phyloP scores from a whole-genome alignment of 176 grass and related monocot genomes.

The Eragrostis nindensis region DNA sequence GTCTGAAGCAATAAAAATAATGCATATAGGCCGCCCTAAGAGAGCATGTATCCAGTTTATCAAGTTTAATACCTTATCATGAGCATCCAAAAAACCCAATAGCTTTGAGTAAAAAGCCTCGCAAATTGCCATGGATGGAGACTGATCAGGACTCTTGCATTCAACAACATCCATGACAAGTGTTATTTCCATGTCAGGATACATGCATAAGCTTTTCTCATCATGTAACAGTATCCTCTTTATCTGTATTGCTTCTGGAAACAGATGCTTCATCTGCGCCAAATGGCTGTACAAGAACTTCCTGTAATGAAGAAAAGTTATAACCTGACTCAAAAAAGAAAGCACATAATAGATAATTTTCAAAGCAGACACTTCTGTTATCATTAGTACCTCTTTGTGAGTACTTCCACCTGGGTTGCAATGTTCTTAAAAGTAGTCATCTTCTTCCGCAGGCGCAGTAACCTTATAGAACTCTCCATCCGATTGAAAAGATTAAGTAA shows the following conservation, averaged over 20 bases:
- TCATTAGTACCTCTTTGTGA: conserved; percentile 76
- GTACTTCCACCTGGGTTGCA: conserved; percentile 76
- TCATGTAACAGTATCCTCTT: conserved; percentile 81
- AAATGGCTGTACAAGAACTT: conserved; percentile 70
- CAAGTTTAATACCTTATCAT: conserved; percentile 72
- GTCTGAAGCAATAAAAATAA: conserved; percentile 3
- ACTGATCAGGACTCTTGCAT: conserved; percentile 47
- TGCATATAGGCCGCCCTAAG: neutral
- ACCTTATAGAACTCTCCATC: conserved; percentile 87
- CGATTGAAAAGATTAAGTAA: conserved; percentile 76
- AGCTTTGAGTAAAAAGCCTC: conserved; percentile 78
- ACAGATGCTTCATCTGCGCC: conserved; percentile 87
- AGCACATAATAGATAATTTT: conserved; percentile 2
- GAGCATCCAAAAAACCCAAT: conserved; percentile 58
- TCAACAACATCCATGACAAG: conserved; percentile 64
- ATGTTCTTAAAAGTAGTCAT: conserved; percentile 72
- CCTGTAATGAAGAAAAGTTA: conserved; percentile 48
- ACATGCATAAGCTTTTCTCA: conserved; percentile 75
- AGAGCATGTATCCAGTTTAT: neutral
- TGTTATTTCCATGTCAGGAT: conserved; percentile 87
- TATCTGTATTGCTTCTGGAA: conserved; percentile 86
- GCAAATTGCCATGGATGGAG: conserved; percentile 67
- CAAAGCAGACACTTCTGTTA: conserved; percentile 5
- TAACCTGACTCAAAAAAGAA: conserved; percentile 24
- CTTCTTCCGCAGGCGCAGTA: conserved; percentile 79